Percentiles rank a stretch among this genome's conserved stretches.
Conservation (phyloP, 2,329 filamentous ascomycete species). For the Xylariaceae sp. region DNA sequence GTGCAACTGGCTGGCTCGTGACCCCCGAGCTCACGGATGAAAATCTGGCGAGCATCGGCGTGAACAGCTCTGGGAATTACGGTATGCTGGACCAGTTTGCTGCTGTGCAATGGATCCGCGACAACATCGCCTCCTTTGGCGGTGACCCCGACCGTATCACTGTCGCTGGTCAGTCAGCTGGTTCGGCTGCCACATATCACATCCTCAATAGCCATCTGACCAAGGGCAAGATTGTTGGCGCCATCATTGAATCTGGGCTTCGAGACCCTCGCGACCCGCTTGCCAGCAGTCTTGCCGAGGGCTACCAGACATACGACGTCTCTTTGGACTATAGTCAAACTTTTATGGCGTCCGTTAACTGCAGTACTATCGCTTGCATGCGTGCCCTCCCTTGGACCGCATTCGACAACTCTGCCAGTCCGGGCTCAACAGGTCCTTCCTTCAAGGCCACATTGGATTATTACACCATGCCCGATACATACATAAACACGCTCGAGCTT, state of each 20-base stretch:
- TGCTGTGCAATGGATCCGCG: slow-evolving; percentile 3
- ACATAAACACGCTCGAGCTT: slow-evolving; percentile 23
- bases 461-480: slow-evolving; percentile 26
- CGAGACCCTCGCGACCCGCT: slow-evolving; percentile 27
- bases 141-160: slow-evolving; percentile 2
- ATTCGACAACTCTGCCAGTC: slow-evolving; percentile 9
- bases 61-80: slow-evolving; percentile 14
- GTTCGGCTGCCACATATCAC: slow-evolving; percentile 21
- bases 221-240: slow-evolving; percentile 24
- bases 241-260: slow-evolving; percentile 28
- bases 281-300: slow-evolving; percentile 19
- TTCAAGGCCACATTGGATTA: slow-evolving; percentile 14
- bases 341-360: slow-evolving; percentile 17
- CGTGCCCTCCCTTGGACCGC: slow-evolving; percentile 14
- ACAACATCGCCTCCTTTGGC: slow-evolving; percentile 2
- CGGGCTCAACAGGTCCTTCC: slow-evolving; percentile 5
- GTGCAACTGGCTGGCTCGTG: slow-evolving; percentile 10
- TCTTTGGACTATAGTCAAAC: slow-evolving; percentile 10
- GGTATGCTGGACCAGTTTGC: slow-evolving; percentile 3
- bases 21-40: slow-evolving; percentile 19
- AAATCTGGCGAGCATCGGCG: slow-evolving; percentile 11
- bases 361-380: slow-evolving; percentile 19
- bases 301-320: slow-evolving; percentile 16
- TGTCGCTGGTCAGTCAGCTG: slow-evolving; percentile 1
- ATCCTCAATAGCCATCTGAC: slow-evolving; percentile 28